Conservation (phyloP, 495 filamentous ascomycete species). For the Lepraria neglecta region DNA sequence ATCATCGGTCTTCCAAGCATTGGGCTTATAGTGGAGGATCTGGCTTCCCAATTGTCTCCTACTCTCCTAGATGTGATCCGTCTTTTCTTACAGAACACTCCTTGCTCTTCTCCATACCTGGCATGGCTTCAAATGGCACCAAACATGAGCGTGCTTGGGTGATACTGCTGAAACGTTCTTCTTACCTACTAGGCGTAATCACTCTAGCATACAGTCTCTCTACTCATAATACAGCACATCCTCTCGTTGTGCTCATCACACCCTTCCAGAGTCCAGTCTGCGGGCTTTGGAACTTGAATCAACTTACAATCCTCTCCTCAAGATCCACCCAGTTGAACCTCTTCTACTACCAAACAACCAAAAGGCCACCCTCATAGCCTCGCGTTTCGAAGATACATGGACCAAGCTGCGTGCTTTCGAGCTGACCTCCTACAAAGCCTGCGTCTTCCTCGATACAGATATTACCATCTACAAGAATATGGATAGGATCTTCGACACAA, state of each 20-base stretch:
- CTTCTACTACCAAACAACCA: slow-evolving; percentile 26
- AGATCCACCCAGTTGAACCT: slow-evolving; percentile 30
- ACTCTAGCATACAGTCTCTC: slow-evolving; percentile 44
- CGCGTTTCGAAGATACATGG: slow-evolving; percentile 48
- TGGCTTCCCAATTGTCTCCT: neutral
- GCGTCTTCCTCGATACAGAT: slow-evolving; percentile 48
- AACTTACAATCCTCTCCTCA: slow-evolving; percentile 32
- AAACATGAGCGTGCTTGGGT: slow-evolving; percentile 32
- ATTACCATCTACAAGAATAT: slow-evolving; percentile 43
- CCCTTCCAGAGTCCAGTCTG: slow-evolving; percentile 31
- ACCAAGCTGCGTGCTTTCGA: slow-evolving; percentile 51
- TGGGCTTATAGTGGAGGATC: neutral
- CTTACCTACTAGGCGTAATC: slow-evolving; percentile 47
- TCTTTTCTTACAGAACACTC: neutral
- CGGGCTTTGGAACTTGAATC: slow-evolving; percentile 34
- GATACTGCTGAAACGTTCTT: slow-evolving; percentile 45
- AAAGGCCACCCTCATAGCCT: slow-evolving; percentile 25
- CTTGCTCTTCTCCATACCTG: neutral
- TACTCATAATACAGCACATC: slow-evolving; percentile 39
- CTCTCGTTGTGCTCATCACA: slow-evolving; percentile 45
- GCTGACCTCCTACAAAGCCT: slow-evolving; percentile 34
- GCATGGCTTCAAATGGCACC: slow-evolving; percentile 4
- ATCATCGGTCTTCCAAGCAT: neutral
- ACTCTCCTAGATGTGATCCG: too few species aligned
- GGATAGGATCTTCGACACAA: slow-evolving; percentile 40